phyloP scores from a whole-genome alignment of 2,329 filamentous ascomycete species.

The Diaporthe longicolla region DNA sequence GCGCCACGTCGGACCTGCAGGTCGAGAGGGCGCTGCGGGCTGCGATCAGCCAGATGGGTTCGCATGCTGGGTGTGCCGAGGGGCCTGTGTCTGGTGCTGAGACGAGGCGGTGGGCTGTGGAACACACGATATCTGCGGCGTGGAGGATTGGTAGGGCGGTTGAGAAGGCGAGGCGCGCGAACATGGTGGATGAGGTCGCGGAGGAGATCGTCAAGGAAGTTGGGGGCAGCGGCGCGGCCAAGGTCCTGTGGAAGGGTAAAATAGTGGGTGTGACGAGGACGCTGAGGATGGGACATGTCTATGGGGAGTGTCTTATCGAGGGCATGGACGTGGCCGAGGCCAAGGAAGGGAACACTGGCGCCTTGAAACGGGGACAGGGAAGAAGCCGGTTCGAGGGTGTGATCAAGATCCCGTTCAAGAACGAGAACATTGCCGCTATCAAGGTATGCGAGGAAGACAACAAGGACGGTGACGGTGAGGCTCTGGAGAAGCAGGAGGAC shows the following conservation, averaged over 20 bases:
- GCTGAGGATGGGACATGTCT: conserved; percentile 69
- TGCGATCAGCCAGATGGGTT: conserved; percentile 69
- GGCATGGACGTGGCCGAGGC: conserved; percentile 55
- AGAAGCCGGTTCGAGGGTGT: conserved; percentile 56
- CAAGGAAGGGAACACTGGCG: conserved; percentile 30
- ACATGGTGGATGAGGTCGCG: conserved; percentile 67
- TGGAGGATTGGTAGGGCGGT: conserved; percentile 75
- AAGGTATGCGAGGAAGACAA: conserved; percentile 45
- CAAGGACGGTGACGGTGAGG: conserved; percentile 47
- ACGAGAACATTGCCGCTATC: conserved; percentile 78
- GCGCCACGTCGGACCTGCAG: conserved; percentile 60
- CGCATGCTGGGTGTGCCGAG: conserved; percentile 63
- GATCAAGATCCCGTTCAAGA: conserved; percentile 77
- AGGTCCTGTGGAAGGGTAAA: conserved; percentile 74
- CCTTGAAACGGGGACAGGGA: conserved; percentile 48
- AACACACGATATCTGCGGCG: conserved; percentile 66
- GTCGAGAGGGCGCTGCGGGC: conserved; percentile 66
- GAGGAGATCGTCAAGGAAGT: conserved; percentile 72
- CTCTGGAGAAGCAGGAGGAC: conserved; percentile 56
- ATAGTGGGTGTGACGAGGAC: conserved; percentile 72
- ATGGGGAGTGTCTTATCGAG: conserved; percentile 71
- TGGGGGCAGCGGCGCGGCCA: conserved; percentile 66
- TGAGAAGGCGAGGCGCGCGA: conserved; percentile 62
- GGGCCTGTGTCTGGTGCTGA: conserved; percentile 64
- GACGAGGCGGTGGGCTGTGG: conserved; percentile 65